Conservation (phyloP, 371 early-diverging fungal genomes). For the Circinella minor region DNA sequence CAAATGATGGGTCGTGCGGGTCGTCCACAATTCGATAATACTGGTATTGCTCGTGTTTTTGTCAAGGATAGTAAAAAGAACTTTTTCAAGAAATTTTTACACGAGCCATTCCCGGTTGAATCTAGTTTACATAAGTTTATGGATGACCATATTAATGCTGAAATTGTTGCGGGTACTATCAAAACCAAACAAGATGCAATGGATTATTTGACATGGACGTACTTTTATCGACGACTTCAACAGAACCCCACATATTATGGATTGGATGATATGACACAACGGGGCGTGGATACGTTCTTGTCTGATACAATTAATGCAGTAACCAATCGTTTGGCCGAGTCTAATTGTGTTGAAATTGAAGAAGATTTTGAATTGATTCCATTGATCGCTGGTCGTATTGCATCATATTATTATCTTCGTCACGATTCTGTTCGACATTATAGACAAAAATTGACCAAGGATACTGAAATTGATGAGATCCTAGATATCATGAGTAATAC, state of each 20-base stretch:
- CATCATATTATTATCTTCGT: slow-evolving; percentile 88
- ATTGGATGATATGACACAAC: slow-evolving; percentile 72
- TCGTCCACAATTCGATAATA: slow-evolving; percentile 96
- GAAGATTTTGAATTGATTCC: slow-evolving; percentile 68
- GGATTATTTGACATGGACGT: slow-evolving; percentile 95
- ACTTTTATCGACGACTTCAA: slow-evolving; percentile 86
- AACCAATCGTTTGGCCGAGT: slow-evolving; percentile 64
- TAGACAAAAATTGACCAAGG: slow-evolving; percentile 47
- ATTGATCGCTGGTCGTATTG: slow-evolving; percentile 80
- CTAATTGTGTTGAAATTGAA: slow-evolving; percentile 76
- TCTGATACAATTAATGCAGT: slow-evolving; percentile 78
- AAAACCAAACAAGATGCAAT: slow-evolving; percentile 89
- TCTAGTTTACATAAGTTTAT: slow-evolving; percentile 78
- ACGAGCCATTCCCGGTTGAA: slow-evolving; percentile 92
- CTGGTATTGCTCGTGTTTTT: slow-evolving; percentile 86
- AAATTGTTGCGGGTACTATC: slow-evolving; percentile 87
- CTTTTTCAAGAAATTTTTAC: slow-evolving; percentile 96
- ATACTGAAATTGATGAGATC: slow-evolving; percentile 61
- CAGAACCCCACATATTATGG: slow-evolving; percentile 97
- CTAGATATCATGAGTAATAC: slow-evolving; percentile 78
- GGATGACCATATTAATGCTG: slow-evolving; percentile 93
- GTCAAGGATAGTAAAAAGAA: slow-evolving; percentile 92
- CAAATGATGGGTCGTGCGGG: slow-evolving; percentile 99
- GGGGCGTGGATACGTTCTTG: slow-evolving; percentile 73
- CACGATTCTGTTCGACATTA: slow-evolving; percentile 81